Evolutionary conservation across 2,329 filamentous ascomycete species (phyloP).

Genomic region (Penicillium verrucosum): DNA sequence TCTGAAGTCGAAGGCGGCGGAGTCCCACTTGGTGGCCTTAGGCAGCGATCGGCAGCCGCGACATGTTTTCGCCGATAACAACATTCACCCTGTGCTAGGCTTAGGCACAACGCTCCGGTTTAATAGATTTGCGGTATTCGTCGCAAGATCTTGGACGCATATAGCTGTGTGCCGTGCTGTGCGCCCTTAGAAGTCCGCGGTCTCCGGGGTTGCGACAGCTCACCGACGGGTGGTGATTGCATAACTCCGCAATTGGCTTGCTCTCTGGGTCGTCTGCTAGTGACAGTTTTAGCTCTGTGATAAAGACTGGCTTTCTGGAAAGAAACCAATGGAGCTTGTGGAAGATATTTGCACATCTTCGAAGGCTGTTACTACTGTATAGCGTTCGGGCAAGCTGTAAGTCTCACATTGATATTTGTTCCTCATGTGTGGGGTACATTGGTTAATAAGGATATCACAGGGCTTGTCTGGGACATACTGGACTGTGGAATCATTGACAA

Average conservation of each 20-base stretch:
- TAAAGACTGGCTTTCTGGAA: background rate
- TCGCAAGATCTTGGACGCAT: background rate
- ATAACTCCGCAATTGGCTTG: background rate
- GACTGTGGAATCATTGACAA: background rate
- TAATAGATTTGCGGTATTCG: background rate
- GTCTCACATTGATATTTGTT: background rate
- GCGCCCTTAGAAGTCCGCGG: background rate
- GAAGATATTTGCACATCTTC: background rate
- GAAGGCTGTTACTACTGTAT: background rate
- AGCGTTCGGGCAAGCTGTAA: background rate
- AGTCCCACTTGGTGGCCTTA: conserved; percentile 4
- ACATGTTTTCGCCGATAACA: conserved; percentile 12
- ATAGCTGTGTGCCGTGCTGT: background rate
- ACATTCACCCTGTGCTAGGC: background rate
- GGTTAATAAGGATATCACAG: background rate
- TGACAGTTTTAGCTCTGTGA: background rate
- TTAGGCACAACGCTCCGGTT: background rate
- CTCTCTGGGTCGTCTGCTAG: background rate
- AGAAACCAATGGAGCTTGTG: background rate
- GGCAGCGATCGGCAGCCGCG: conserved; percentile 6
- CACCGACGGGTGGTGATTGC: background rate
- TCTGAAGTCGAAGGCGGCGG: conserved; percentile 3
- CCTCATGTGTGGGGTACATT: background rate
- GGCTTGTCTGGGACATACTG: background rate
- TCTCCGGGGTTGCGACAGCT: background rate